Percentiles rank a stretch among this genome's conserved stretches.
Conservation (phyloP, 805 yeast genomes). For the Tetrapisispora namnaoensis region DNA sequence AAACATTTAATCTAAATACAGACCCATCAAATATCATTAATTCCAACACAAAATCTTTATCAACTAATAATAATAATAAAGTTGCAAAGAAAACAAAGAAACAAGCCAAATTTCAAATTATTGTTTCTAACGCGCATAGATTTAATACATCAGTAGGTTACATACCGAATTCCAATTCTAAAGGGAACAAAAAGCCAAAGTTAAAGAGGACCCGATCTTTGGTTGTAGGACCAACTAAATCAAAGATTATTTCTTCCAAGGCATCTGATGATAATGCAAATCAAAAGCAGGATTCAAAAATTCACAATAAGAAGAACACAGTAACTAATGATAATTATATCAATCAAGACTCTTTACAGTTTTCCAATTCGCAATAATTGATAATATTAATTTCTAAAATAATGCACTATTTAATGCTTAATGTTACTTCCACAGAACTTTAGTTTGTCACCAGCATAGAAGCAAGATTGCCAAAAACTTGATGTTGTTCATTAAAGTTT, state of each 20-base stretch:
- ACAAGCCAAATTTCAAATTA: slow-evolving; percentile 29
- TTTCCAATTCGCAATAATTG: slow-evolving; percentile 4
- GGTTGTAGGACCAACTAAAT: slow-evolving; percentile 10
- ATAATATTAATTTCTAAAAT: not conserved
- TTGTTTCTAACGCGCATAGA: slow-evolving; percentile 27
- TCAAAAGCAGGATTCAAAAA: not conserved
- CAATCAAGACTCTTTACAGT: slow-evolving; percentile 2
- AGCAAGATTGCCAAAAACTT: not conserved
- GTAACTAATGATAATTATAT: not conserved
- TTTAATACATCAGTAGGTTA: slow-evolving; percentile 13
- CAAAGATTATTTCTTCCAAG: not conserved
- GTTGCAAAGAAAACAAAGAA: slow-evolving; percentile 8
- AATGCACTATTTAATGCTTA: not conserved
- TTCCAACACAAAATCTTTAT: not conserved
- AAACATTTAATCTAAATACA: not conserved
- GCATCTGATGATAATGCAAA: slow-evolving; percentile 1
- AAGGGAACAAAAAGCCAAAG: slow-evolving; percentile 9
- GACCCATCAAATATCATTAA: not conserved
- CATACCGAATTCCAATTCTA: slow-evolving; percentile 7
- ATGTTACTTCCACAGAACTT: not conserved
- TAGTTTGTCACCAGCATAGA: not conserved
- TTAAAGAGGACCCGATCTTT: slow-evolving; percentile 23
- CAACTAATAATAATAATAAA: not conserved
- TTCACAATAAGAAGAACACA: not conserved
- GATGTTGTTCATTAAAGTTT: not conserved